phyloP scores from a whole-genome alignment of 2,329 filamentous ascomycete species.

The Phialophora chinensis region DNA sequence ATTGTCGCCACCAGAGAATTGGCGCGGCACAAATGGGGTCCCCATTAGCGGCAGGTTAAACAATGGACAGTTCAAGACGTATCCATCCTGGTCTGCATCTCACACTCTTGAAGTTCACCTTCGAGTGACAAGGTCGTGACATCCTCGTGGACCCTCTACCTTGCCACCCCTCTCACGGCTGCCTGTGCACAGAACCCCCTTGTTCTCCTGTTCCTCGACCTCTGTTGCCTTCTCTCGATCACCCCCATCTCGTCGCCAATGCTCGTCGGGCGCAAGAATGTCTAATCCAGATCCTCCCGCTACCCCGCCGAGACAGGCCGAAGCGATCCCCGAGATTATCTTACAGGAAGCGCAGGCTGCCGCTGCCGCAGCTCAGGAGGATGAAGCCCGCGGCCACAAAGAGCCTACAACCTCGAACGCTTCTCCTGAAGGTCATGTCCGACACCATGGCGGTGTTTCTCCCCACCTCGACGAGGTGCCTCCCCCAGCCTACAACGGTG shows the following conservation, averaged over 20 bases:
- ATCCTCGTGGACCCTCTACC: not conserved
- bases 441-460: slow-evolving; percentile 32
- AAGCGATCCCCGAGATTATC: slow-evolving; percentile 21
- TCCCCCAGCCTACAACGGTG: slow-evolving; percentile 39
- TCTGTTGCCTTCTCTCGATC: not conserved
- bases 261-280: slow-evolving; percentile 19
- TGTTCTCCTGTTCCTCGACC: not conserved
- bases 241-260: slow-evolving; percentile 11
- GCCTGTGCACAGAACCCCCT: not conserved
- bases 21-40: not conserved
- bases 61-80: not conserved
- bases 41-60: slow-evolving; percentile 3
- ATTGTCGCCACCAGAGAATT: not conserved
- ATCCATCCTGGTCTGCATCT: not conserved
- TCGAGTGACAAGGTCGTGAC: slow-evolving; percentile 3
- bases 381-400: slow-evolving; percentile 9
- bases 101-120: slow-evolving; percentile 5
- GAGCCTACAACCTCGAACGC: slow-evolving; percentile 9
- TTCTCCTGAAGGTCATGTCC: slow-evolving; percentile 25
- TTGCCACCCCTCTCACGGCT: not conserved
- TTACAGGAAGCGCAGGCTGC: slow-evolving; percentile 28
- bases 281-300: slow-evolving; percentile 23
- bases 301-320: slow-evolving; percentile 11
- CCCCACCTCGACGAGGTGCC: slow-evolving; percentile 38
- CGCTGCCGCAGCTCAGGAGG: slow-evolving; percentile 30